phyloP scores from a whole-genome alignment of 2,329 filamentous ascomycete genomes.

The Fusarium duplospermum region DNA sequence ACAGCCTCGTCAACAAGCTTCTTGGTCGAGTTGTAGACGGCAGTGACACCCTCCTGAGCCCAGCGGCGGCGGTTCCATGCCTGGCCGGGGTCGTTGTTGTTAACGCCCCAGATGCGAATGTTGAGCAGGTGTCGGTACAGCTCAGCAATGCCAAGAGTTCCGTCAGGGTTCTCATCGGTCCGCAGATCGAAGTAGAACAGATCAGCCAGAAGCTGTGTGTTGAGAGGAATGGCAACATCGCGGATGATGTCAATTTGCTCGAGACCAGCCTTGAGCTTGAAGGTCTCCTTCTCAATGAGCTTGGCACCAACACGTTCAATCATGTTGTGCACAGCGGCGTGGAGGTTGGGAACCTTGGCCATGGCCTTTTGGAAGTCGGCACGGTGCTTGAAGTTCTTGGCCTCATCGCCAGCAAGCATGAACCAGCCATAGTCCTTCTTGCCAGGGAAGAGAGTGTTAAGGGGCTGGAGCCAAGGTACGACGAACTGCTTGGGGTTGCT shows the following conservation, averaged over 20 bases:
- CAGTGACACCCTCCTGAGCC: conserved; percentile 53
- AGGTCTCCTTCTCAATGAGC: conserved; percentile 56
- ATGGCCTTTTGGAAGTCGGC: conserved; percentile 47
- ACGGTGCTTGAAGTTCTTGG: conserved; percentile 48
- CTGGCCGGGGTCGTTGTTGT: conserved; percentile 60
- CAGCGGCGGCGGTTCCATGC: conserved; percentile 59
- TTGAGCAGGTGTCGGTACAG: conserved; percentile 57
- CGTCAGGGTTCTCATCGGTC: conserved; percentile 63
- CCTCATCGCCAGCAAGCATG: conserved; percentile 53
- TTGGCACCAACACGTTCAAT: conserved; percentile 48
- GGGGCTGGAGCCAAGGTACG: conserved; percentile 48
- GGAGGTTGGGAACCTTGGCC: conserved; percentile 49
- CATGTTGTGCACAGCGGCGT: conserved; percentile 47
- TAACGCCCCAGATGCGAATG: conserved; percentile 59
- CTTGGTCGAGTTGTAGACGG: conserved; percentile 53
- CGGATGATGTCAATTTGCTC: conserved; percentile 57
- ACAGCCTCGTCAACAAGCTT: conserved; percentile 54
- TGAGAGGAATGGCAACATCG: conserved; percentile 70
- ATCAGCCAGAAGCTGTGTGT: conserved; percentile 65
- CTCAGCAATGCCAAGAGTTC: conserved; percentile 54
- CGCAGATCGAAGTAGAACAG: conserved; percentile 70
- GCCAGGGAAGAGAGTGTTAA: conserved; percentile 49
- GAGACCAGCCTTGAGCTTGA: conserved; percentile 50
- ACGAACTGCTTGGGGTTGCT: conserved; percentile 48
- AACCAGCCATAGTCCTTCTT: conserved; percentile 54